Evolutionary conservation across 2,329 filamentous ascomycete species (phyloP), one percentile per base, ranked within the genome.

Genomic region (Alternaria sp.): DNA sequence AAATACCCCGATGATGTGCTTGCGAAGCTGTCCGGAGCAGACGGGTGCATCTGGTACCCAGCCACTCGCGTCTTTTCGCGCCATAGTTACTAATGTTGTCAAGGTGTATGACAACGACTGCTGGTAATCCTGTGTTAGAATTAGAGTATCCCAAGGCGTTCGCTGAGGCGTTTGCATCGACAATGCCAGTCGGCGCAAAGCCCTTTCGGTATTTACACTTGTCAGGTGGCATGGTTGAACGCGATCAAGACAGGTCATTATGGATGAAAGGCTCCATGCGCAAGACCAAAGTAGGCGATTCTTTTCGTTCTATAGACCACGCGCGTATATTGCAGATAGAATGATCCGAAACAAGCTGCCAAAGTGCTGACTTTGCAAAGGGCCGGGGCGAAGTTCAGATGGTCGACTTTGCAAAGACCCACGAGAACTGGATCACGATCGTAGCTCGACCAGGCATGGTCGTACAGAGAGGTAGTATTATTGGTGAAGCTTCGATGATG

Each of bases 101-200:
- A 55, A 69, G 59, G 61, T 65, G 62, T 54, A 67, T 67, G 67
- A 66, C 59, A 34, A 67, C 62, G 11, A 62, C 64, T n/a, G 62
- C 53, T 24, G 57, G 51, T 24, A 55, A 67, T 56, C 46, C 61
- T 22, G 12, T 61, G 18, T 56, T 67, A 30, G 61, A 68, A 20
- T 38, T 65, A 4, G 44, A 64, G 2, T 64, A 66, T 54, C 62
- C 62, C 9, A 64, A 44, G 42, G 58, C 60, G n/a, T 67, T 69
- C 46, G 63, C 62, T 11, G 26, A 61, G 8, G 62, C 62, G 7
- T 61, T 66, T 26, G 52, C 44, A 32, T 47, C 54, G 24, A 65
- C 18, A 42, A 22, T 63, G 39, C 47, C 46, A n/a, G 48, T 22
- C n/a, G 42, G 41, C 32, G 30, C 38, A 34, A 66, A 65, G 48